Evolutionary conservation across 768 basidiomycete genomes (phyloP).

Genomic region (Phaffia tasmanica): DNA sequence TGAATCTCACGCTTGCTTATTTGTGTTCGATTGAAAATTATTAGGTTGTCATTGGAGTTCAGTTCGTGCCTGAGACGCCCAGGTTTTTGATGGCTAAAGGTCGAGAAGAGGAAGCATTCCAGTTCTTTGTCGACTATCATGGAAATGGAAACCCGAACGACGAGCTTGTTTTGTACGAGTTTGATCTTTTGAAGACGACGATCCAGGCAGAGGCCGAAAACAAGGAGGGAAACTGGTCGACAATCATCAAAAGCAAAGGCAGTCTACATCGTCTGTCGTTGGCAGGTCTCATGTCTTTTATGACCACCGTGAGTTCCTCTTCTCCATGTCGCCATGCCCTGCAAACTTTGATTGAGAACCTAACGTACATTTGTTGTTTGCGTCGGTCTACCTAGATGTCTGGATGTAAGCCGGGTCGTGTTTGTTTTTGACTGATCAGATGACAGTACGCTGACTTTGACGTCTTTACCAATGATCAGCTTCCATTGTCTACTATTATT

Average conservation of each 20-base stretch:
- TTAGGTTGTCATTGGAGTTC: constrained; percentile 35
- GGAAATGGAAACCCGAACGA: constrained; percentile 38
- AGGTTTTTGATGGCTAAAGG: constrained; percentile 36
- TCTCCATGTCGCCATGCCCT: not conserved
- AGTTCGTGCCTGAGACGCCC: constrained; percentile 40
- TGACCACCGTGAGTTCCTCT: constrained; percentile 30
- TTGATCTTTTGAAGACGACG: constrained; percentile 38
- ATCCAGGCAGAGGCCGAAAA: constrained; percentile 34
- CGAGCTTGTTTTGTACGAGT: constrained; percentile 39
- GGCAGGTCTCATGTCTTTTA: constrained; percentile 37
- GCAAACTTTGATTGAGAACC: not conserved
- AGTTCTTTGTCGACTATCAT: constrained; percentile 38
- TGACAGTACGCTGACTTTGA: not conserved
- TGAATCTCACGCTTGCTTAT: too few species aligned
- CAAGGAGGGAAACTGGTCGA: constrained; percentile 37
- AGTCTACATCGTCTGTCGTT: constrained; percentile 36
- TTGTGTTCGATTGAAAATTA: not conserved
- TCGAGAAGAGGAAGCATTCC: constrained; percentile 35
- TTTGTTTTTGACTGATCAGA: not conserved
- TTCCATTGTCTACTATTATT: constrained; percentile 40
- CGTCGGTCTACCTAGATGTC: constrained; percentile 11
- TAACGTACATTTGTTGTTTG: constrained; percentile 11
- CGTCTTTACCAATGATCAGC: constrained; percentile 12
- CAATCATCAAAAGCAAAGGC: constrained; percentile 32
- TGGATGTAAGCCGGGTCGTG: constrained; percentile 16